A percentile compares a stretch with the other conserved stretches of the same genome.
phyloP scores from a whole-genome alignment of 495 filamentous ascomycete species.

The Coniosporium apollinis region DNA sequence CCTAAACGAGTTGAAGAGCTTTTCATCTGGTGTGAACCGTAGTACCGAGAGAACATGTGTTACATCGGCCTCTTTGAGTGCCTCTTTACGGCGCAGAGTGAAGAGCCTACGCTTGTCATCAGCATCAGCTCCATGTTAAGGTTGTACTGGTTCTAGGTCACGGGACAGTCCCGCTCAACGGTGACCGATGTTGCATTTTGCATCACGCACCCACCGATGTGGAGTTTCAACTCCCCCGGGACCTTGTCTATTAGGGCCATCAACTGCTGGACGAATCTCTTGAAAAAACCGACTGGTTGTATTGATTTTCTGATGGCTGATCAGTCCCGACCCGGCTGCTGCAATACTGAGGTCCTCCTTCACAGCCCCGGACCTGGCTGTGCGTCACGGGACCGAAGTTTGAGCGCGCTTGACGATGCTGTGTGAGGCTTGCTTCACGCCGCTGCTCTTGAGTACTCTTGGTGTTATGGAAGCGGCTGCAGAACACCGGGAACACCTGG shows the following conservation, averaged over 20 bases:
- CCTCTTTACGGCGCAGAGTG: slow-evolving; percentile 47
- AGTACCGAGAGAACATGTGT: slow-evolving; percentile 85
- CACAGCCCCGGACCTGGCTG: background rate
- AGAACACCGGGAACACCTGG: too few species aligned
- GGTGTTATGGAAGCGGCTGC: too few species aligned
- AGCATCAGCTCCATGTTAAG: slow-evolving; percentile 9
- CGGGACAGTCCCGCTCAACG: too few species aligned
- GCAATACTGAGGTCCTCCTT: background rate
- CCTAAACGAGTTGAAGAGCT: slow-evolving; percentile 38
- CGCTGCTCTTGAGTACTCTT: too few species aligned
- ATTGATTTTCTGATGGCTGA: background rate
- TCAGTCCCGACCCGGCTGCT: background rate
- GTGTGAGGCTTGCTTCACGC: background rate
- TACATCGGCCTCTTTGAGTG: slow-evolving; percentile 54
- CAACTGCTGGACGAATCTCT: background rate
- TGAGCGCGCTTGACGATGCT: background rate
- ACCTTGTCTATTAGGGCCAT: slow-evolving; percentile 33
- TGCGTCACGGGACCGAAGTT: background rate
- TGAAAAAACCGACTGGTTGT: background rate
- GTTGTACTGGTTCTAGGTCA: background rate
- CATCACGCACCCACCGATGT: slow-evolving; percentile 62
- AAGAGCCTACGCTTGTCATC: slow-evolving; percentile 44
- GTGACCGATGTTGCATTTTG: slow-evolving; percentile 3
- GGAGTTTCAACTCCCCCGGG: slow-evolving; percentile 56
- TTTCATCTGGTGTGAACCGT: slow-evolving; percentile 36